Base-by-base conservation (phyloP, 768 basidiomycete genomes). In the Tylopilus intermedius region DNA sequence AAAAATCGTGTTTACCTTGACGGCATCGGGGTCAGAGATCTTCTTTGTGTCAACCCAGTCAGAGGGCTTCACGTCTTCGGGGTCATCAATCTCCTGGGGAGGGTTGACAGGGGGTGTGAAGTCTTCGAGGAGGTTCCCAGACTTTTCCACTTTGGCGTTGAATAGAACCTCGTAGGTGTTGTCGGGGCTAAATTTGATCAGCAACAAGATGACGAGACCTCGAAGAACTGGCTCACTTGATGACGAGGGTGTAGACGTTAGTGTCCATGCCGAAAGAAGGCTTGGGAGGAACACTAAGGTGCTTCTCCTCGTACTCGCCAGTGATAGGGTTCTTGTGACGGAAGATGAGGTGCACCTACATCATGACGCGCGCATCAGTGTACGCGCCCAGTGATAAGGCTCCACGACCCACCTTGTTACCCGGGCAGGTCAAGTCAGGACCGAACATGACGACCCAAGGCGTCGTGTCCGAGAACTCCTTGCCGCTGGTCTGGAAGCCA, bases 361-460 rank as follows among this genome's bases (percentile, higher is more conserved):
- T 14, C 38, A 47, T 4, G 41, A 3, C 32, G 45, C 10, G 35
- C 27, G 42, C 24, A 33, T 61, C 46, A 59, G 54, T 26, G 51
- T 6, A 24, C 15, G 15, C n/a, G 13, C 8, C 26, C 1, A 15
- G 11, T 3, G 9, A 3, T 6, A n/a, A 32, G 2, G 26, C 8
- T 22, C 10, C 2, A n/a, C 14, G 1, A 49, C 72, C 18, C 58
- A 88, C 90, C 86, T 92, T 93, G 58, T 86, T 91, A 37, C 90
- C 90, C 11, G 90, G 90, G 72, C 90, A 93, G 24, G 90, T 93
- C 72, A 93, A 71, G 71, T 99, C 95, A 58, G 94, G 94, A 61
- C 95, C 95, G 67, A 98, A 96, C 94, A 96, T 96, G 76, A 95
- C 79, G 11, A 88, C 87, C 88, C 88, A 94, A 41, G 93, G 91